A percentile compares a stretch with the other conserved stretches of the same genome.
phyloP scores from a whole-genome alignment of 495 filamentous ascomycete genomes.

The Penicillium lagena region DNA sequence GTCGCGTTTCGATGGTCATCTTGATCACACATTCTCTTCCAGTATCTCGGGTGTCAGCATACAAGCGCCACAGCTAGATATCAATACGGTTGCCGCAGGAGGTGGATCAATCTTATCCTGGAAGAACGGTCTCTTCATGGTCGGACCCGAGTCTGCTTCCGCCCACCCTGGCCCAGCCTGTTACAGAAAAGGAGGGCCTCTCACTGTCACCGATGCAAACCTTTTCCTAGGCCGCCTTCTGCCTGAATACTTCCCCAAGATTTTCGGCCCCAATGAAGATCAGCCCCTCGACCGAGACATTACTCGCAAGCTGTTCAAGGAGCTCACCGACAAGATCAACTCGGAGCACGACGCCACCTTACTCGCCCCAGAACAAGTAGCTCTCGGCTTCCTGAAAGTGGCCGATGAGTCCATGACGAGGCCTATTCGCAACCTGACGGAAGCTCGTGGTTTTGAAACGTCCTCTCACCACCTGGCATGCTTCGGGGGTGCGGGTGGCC shows the following conservation, averaged over 20 bases:
- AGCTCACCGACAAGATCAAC: constrained; percentile 70
- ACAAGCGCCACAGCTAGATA: constrained; percentile 84
- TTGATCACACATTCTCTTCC: constrained; percentile 90
- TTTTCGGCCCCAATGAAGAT: constrained; percentile 80
- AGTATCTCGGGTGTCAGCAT: constrained; percentile 90
- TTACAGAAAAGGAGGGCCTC: constrained; percentile 80
- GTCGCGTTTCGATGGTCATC: constrained; percentile 76
- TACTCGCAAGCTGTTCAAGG: constrained; percentile 62
- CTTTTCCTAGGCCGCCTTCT: constrained; percentile 74
- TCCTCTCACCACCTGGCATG: constrained; percentile 80
- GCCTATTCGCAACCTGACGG: constrained; percentile 82
- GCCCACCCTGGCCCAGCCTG: constrained; percentile 86
- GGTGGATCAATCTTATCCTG: constrained; percentile 84
- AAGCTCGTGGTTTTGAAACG: constrained; percentile 86
- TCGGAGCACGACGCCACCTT: constrained; percentile 37
- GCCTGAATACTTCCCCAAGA: constrained; percentile 88
- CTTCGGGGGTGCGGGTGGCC: constrained; percentile 89
- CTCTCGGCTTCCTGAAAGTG: constrained; percentile 72
- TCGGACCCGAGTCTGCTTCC: constrained; percentile 80
- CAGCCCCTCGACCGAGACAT: constrained; percentile 70
- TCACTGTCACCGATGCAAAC: constrained; percentile 88
- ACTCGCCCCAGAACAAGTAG: constrained; percentile 68
- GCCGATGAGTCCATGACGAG: constrained; percentile 92
- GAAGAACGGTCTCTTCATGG: constrained; percentile 78
- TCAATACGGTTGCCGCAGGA: constrained; percentile 89